phyloP scores from a whole-genome alignment of 352 stramenopile species.

The Phytophthora kernoviae region DNA sequence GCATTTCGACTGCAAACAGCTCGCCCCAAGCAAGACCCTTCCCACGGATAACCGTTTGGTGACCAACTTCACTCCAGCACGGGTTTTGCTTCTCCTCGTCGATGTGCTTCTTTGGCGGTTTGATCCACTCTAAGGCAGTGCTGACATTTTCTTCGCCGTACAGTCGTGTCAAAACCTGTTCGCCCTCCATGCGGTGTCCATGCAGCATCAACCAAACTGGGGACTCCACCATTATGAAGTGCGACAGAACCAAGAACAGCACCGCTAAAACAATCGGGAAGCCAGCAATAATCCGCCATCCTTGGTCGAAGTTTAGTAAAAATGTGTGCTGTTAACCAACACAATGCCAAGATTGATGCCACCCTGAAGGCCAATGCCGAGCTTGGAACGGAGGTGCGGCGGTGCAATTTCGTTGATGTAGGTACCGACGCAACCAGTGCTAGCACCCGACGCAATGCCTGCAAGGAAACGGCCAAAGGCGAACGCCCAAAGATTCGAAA shows the following conservation, averaged over 20 bases:
- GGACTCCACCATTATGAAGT: constrained; percentile 51
- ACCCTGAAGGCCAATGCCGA: constrained; percentile 39
- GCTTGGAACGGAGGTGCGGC: constrained; percentile 38
- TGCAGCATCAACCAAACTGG: constrained; percentile 50
- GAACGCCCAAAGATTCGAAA: constrained; percentile 45
- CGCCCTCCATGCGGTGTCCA: constrained; percentile 25
- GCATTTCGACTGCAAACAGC: constrained; percentile 26
- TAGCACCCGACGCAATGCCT: constrained; percentile 52
- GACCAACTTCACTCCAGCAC: constrained; percentile 29
- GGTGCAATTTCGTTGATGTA: constrained; percentile 54
- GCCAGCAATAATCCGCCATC: constrained; percentile 55
- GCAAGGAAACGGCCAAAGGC: constrained; percentile 48
- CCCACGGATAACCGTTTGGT: constrained; percentile 20
- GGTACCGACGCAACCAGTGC: constrained; percentile 32
- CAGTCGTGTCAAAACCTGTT: constrained; percentile 31
- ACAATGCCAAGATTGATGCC: constrained; percentile 44
- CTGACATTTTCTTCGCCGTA: constrained; percentile 41
- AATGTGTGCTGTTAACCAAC: constrained; percentile 44
- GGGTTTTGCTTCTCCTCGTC: constrained; percentile 19
- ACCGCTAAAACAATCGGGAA: constrained; percentile 57
- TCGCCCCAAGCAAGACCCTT: constrained; percentile 19
- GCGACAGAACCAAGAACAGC: constrained; percentile 39
- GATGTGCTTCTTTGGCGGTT: constrained; percentile 13
- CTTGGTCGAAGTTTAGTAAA: constrained; percentile 45
- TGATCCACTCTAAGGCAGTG: constrained; percentile 34